A percentile compares a stretch with the other conserved stretches of the same genome.
phyloP scores from a whole-genome alignment of 2,329 filamentous ascomycete genomes.

The Cladosporium sp. region DNA sequence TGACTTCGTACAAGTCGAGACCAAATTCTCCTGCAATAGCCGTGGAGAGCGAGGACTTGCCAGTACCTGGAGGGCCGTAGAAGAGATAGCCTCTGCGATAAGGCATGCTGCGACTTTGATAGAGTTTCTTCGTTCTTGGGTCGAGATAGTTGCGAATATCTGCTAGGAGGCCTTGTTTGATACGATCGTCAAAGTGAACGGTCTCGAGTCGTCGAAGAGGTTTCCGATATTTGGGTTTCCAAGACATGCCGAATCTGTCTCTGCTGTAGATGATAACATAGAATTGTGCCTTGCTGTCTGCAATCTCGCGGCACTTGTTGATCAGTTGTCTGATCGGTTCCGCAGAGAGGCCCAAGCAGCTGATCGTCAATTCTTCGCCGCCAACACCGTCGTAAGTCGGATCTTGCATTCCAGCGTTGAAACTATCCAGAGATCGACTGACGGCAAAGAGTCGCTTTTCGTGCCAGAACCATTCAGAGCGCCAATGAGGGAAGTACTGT shows the following conservation, averaged over 20 bases:
- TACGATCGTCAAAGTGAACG: slow-evolving; percentile 66
- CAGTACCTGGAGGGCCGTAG: slow-evolving; percentile 59
- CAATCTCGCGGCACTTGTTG: slow-evolving; percentile 42
- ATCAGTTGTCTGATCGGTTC: slow-evolving; percentile 50
- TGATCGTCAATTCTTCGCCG: slow-evolving; percentile 38
- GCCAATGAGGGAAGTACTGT: slow-evolving; percentile 31
- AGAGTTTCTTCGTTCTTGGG: slow-evolving; percentile 69
- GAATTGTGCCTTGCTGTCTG: slow-evolving; percentile 42
- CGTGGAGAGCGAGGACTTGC: slow-evolving; percentile 33
- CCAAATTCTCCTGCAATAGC: slow-evolving; percentile 48
- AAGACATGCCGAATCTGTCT: slow-evolving; percentile 39
- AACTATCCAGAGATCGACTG: slow-evolving; percentile 27
- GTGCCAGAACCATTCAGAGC: slow-evolving; percentile 30
- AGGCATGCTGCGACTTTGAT: slow-evolving; percentile 77
- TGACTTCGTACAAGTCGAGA: slow-evolving; percentile 41
- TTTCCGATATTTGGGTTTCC: slow-evolving; percentile 42
- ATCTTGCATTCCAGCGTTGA: slow-evolving; percentile 27
- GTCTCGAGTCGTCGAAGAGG: slow-evolving; percentile 70
- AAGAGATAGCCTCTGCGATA: slow-evolving; percentile 82
- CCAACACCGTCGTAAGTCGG: slow-evolving; percentile 31
- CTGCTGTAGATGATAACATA: slow-evolving; percentile 45
- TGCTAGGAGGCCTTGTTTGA: slow-evolving; percentile 64
- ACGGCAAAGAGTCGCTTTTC: slow-evolving; percentile 25
- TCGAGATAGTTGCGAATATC: slow-evolving; percentile 78
- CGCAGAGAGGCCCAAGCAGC: slow-evolving; percentile 48